Evolutionary conservation across 2,329 filamentous ascomycete genomes (phyloP), one percentile per base, ranked within the genome.

Genomic region (Chaetomium sp.): DNA sequence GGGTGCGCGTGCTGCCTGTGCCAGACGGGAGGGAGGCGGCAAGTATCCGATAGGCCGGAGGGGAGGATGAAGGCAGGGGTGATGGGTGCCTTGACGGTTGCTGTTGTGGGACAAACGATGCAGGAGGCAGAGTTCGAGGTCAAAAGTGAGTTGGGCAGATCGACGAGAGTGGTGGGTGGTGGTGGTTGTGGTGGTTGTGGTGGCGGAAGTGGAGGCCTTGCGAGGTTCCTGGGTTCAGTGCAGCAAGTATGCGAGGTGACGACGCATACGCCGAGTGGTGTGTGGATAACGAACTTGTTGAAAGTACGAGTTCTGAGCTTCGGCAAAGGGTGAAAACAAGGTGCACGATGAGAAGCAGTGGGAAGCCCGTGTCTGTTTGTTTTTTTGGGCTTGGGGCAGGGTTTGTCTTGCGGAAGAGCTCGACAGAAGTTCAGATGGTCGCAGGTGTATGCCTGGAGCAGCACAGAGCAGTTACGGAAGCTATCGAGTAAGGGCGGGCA

Each of bases 11-110:
- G 63, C 55, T 70, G 67, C 67, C 65, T 69, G 66, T 63, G 68
- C 65, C 66, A 64, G 69, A 29, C 68, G 66, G 62, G 53, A 58
- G 45, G 50, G 47, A 27, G 42, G 65, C 67, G 71, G 71, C 69
- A 71, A 64, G 61, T 66, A 69, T 68, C 67, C 69, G 70, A 72
- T 69, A 68, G 66, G 67, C 62, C 31, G 61, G 65, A 47, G 9
- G 60, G 12, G 12, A 42, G 27, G 55, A 61, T 31, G 31, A 29
- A 57, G 42, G 55, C 23, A 42, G 62, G 50, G 16, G 45, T 42
- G 38, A n/a, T n/a, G n/a, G n/a, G 38, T 6, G 47, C 61, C 59
- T 62, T 66, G 62, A 58, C 62, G 33, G 25, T 19, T 38, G 33
- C 38, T 31, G 58, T 45, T n/a, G 50, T 16, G n/a, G 57, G n/a